Evolutionary conservation across 345 rosid species (phyloP), one percentile per base, ranked within the genome.

Genomic region (Sisymbrium irio): DNA sequence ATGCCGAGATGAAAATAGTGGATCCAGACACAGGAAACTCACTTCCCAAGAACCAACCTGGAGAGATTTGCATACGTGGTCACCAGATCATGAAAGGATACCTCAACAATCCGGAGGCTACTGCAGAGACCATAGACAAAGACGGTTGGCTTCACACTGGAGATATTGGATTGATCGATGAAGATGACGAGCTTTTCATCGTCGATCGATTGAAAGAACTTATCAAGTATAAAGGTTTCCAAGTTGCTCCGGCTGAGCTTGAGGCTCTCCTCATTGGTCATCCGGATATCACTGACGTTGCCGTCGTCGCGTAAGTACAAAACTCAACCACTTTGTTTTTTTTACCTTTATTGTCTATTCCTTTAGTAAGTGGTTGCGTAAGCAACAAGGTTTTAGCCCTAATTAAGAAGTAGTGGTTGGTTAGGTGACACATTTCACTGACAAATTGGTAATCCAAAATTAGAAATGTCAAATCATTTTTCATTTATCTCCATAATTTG

Each of bases 21-120:
- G 93, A 91, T 47, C 91, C 95, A 0, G 97, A 91, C 17, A 84
- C 89, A 1, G 84, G 90, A 4, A 36, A 42, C 1, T 91, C 89
- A 0, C 75, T 89, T 7, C 84, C 88, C 0, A 77, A 77, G 11
- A 91, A 88, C 55, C 74, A 83, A 41, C 65, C 93, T 2, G 97
- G 98, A 2, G 98, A 94, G 78, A 89, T 91, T n/a, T 94, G 98
- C 78, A 88, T 94, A 11, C 62, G 96, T 35, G 98, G 98, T 0
- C 47, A 62, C 64, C 98, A 94, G 54, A 88, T 94, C 83, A 94
- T 91, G 98, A 91, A 88, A 83, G 98, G 89, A 0, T 85, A 85
- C 40, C 71, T 85, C 6, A 83, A 85, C 67, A 81, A 85, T 27
- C 77, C 78, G 1, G 80, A 76, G 18, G 82, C 89, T 7, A 85